Evolutionary conservation across 140 eudicot species (phyloP).

Genomic region (Erigeron philadelphicus): DNA sequence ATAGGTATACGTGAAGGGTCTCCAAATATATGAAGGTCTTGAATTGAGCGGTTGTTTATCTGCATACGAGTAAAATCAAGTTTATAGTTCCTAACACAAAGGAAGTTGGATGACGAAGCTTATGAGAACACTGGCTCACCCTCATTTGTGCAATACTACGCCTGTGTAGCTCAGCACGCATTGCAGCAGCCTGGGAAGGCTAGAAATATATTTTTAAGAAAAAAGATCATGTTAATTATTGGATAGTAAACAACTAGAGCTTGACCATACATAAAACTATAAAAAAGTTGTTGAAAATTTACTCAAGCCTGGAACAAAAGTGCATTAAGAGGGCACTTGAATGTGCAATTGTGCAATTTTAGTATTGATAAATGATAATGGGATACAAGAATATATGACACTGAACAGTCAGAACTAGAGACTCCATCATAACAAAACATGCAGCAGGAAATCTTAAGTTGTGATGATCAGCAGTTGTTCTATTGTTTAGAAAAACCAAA

Average conservation of each 20-base stretch:
- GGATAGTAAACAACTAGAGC: slow-evolving; percentile 9
- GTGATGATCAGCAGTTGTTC: slow-evolving; percentile 3
- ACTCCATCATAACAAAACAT: not conserved
- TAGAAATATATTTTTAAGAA: slow-evolving; percentile 25
- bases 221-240: not conserved
- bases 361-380: no score
- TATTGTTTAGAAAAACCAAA: not conserved
- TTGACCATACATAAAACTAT: slow-evolving; percentile 1
- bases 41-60: slow-evolving; percentile 86
- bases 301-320: not conserved
- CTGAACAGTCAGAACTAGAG: not conserved
- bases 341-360: not conserved
- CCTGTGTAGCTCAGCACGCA: slow-evolving; percentile 94
- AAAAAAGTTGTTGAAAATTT: not conserved
- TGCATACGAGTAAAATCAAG: slow-evolving; percentile 31
- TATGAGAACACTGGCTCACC: slow-evolving; percentile 44
- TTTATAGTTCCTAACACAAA: slow-evolving; percentile 6
- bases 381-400: not conserved
- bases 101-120: slow-evolving; percentile 20
- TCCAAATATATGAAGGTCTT: slow-evolving; percentile 88
- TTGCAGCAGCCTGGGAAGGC: slow-evolving; percentile 96
- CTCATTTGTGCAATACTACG: slow-evolving; percentile 98
- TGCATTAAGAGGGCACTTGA: not conserved
- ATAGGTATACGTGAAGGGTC: slow-evolving; percentile 92
- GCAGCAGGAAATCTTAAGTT: not conserved